A percentile compares a stretch with the other conserved stretches of the same genome.
Conservation (phyloP, 805 yeast genomes). For the Yarrowia phangngaensis region DNA sequence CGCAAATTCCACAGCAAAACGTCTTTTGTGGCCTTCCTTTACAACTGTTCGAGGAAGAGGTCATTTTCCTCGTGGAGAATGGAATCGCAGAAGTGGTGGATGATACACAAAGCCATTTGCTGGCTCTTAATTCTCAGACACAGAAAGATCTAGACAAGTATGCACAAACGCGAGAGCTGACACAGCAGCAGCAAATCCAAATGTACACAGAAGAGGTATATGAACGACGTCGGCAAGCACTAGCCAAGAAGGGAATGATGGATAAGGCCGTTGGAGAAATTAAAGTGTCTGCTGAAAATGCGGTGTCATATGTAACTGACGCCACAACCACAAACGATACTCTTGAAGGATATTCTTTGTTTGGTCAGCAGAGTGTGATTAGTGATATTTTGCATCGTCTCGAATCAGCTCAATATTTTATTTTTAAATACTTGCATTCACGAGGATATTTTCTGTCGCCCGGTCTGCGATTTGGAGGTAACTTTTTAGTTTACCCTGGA, state of each 20-base stretch:
- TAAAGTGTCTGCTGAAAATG: not conserved
- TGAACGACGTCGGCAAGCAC: slow-evolving; percentile 30
- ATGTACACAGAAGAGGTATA: slow-evolving; percentile 29
- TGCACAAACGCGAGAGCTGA: slow-evolving; percentile 28
- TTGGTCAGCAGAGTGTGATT: slow-evolving; percentile 7
- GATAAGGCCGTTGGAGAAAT: slow-evolving; percentile 9
- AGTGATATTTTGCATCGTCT: slow-evolving; percentile 1
- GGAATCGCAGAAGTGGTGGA: slow-evolving; percentile 47
- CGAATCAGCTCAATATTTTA: slow-evolving; percentile 33
- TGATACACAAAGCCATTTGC: slow-evolving; percentile 38
- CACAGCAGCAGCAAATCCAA: slow-evolving; percentile 30
- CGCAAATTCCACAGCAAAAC: slow-evolving; percentile 91
- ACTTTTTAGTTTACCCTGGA: slow-evolving; percentile 87
- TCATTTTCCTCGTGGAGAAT: slow-evolving; percentile 54
- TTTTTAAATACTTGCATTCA: slow-evolving; percentile 45
- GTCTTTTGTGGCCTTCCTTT: slow-evolving; percentile 82
- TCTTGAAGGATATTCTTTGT: slow-evolving; percentile 1
- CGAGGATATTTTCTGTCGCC: slow-evolving; percentile 63
- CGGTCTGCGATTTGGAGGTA: slow-evolving; percentile 88
- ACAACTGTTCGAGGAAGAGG: slow-evolving; percentile 68
- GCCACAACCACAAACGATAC: slow-evolving; percentile 4
- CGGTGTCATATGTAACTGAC: slow-evolving; percentile 2
- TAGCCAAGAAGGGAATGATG: slow-evolving; percentile 28
- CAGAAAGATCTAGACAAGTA: slow-evolving; percentile 30
- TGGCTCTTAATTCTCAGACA: slow-evolving; percentile 28